Evolutionary conservation across 1,139 yeast genomes (phyloP), one percentile per base, ranked within the genome.

Genomic region (Geotrichum aggregatum): DNA sequence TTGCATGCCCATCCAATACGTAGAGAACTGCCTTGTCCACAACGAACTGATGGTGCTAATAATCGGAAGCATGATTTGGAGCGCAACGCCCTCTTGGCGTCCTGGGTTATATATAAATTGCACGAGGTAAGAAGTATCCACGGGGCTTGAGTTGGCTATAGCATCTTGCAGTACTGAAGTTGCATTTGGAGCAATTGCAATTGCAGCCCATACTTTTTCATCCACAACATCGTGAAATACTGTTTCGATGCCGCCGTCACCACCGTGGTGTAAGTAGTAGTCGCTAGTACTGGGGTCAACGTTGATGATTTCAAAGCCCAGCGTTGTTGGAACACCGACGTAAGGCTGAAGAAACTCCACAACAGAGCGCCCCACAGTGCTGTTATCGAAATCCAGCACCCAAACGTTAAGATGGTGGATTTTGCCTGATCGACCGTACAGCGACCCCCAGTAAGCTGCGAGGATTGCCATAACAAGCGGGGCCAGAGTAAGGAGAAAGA

Each of bases 311-410:
- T 51, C 47, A 24, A 35, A 54, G 8, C 51, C 51, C 19, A 54
- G 40, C 22, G 48, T 41, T 5, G 19, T n/a, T 11, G 36, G 35
- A 18, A n/a, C 22, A 7, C 35, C 35, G 21, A 47, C 44, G 67
- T 66, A 87, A 80, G 60, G 86, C 76, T 66, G 83, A 72, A 67
- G 81, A 85, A 66, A 87, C 83, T 55, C 84, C 72, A 51, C 95
- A 94, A 59, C 86, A 43, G 54, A 33, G 30, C 47, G 49, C 24
- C 59, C 58, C 24, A 59, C 50, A 21, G 35, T 26, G n/a, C 48
- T 61, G 1, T 63, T 61, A 56, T 80, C 83, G 55, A 76, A 79
- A 50, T 75, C 66, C 22, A 76, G 75, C 33, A 82, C 76, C 50
- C 77, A 65, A 63, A 76, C 67, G 24, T 72, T 66, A 56, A 82